phyloP scores from a whole-genome alignment of 441 rosid species.

The Omphalea diandra region DNA sequence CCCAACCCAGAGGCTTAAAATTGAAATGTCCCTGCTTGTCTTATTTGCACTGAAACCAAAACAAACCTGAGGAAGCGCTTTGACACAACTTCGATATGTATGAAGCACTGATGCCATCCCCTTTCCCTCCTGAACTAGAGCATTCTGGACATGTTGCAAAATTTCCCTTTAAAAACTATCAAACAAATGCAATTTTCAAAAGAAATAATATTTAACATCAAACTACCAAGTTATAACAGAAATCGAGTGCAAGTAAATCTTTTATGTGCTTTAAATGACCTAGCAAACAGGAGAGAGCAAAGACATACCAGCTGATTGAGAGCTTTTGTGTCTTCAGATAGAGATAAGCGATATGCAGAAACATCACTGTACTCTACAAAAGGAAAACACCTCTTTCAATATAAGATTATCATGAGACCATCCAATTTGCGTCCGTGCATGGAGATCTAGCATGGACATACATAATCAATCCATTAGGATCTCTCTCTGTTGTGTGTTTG shows the following conservation, averaged over 20 bases:
- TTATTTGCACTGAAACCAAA: conserved; percentile 25
- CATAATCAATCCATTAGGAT: neutral
- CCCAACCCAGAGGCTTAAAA: too few relatives aligned
- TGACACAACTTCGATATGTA: conserved; percentile 97
- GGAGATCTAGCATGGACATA: neutral
- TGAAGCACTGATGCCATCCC: conserved; percentile 98
- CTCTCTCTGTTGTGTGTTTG: neutral
- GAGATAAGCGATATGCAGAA: conserved; percentile 83
- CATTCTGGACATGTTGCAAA: conserved; percentile 52
- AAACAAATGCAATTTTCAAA: conserved; percentile 9
- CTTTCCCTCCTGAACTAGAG: conserved; percentile 92
- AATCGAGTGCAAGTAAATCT: conserved; percentile 6
- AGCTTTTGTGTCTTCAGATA: conserved; percentile 99
- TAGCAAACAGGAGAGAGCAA: conserved; percentile 15
- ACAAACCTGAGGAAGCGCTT: conserved; percentile 98
- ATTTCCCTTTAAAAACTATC: conserved; percentile 19
- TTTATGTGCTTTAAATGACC: conserved; percentile 7
- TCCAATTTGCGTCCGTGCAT: neutral
- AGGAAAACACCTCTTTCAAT: neutral
- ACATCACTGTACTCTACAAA: conserved; percentile 89
- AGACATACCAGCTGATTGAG: conserved; percentile 85
- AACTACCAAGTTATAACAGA: conserved; percentile 7
- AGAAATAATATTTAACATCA: neutral
- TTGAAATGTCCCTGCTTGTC: neutral
- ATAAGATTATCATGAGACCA: conserved; percentile 9